Percentiles rank a stretch among this genome's conserved stretches.
Conservation (phyloP, 345 rosid species). For the Gossypium thurberi region DNA sequence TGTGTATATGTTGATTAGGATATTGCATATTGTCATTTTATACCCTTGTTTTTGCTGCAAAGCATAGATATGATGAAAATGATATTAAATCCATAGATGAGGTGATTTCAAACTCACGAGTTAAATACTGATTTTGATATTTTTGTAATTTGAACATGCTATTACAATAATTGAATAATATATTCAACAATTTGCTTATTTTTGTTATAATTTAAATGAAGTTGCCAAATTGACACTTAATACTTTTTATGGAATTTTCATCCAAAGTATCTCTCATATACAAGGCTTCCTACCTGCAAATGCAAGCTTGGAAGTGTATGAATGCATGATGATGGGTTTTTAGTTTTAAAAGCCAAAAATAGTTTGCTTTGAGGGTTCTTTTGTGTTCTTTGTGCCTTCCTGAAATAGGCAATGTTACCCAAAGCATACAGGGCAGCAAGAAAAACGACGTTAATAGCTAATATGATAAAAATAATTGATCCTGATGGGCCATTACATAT, state of each 20-base stretch:
- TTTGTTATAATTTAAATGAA: neutral
- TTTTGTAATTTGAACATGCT: neutral
- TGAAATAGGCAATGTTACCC: conserved; percentile 1
- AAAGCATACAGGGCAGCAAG: neutral
- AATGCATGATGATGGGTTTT: neutral
- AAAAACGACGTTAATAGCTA: neutral
- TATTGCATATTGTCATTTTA: conserved; percentile 26
- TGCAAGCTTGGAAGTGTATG: neutral
- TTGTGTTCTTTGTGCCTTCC: no score
- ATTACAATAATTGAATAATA: neutral
- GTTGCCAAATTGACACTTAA: neutral
- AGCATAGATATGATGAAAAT: neutral
- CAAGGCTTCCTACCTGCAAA: neutral
- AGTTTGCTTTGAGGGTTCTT: neutral
- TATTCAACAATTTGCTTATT: no score
- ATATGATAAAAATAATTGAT: neutral
- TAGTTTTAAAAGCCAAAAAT: neutral
- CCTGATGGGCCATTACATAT: neutral
- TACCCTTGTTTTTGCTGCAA: conserved; percentile 16
- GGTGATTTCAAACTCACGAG: neutral
- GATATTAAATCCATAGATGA: neutral
- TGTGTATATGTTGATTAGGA: conserved; percentile 22
- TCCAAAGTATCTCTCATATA: neutral
- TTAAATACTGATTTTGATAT: no score
- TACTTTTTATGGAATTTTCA: neutral